Evolutionary conservation across 768 basidiomycete genomes (phyloP).

Genomic region (Suillus plorans): DNA sequence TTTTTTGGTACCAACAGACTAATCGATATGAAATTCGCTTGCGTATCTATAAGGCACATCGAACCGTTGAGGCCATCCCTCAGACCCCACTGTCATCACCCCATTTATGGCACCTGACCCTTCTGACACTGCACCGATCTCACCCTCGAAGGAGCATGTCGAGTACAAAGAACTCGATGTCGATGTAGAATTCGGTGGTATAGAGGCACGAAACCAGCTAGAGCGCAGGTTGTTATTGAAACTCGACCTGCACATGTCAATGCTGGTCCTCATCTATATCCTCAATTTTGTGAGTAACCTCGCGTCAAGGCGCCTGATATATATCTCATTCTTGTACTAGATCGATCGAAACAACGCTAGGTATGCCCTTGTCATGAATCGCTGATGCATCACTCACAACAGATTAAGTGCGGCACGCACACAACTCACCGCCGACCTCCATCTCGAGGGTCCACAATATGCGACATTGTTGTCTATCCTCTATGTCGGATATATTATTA

Average conservation of each 20-base stretch:
- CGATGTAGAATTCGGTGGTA: slow-evolving; percentile 48
- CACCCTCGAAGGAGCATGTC: slow-evolving; percentile 6
- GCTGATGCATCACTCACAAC: neutral
- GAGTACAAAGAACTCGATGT: slow-evolving; percentile 8
- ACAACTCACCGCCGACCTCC: slow-evolving; percentile 67
- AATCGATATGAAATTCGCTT: no score
- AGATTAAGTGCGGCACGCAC: slow-evolving; percentile 59
- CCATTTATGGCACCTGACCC: no score
- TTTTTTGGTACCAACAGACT: neutral
- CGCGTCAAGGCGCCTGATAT: neutral
- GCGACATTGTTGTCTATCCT: slow-evolving; percentile 67
- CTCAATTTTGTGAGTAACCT: slow-evolving; percentile 33
- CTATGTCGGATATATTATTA: slow-evolving; percentile 54
- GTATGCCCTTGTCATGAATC: slow-evolving; percentile 33
- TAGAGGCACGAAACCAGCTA: slow-evolving; percentile 43
- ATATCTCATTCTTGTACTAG: slow-evolving; percentile 24
- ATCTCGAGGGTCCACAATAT: slow-evolving; percentile 58
- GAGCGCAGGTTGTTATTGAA: slow-evolving; percentile 56
- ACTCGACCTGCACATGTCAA: slow-evolving; percentile 55
- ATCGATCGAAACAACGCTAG: slow-evolving; percentile 71
- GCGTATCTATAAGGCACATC: no score
- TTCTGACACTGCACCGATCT: neutral
- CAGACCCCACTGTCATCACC: no score
- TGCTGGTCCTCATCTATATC: slow-evolving; percentile 43
- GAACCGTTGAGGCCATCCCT: no score